These are phyloP conservation scores for Sarocladiaceae sp. DNA, from an alignment of 2,329 filamentous ascomycete species.

Conservation along the genomic window DNA sequence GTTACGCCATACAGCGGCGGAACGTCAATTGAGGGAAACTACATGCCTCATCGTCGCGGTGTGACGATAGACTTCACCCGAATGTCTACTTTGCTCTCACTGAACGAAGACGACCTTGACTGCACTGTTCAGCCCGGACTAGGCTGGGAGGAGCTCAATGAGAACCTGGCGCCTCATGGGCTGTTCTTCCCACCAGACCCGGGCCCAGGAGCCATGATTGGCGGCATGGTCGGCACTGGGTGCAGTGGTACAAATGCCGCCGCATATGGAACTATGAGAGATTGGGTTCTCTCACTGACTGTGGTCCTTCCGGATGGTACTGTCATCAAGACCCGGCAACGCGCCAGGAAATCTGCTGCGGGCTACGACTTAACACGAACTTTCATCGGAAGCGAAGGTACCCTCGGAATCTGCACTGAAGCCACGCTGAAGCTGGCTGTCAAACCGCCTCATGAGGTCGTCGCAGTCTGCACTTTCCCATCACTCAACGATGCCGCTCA, in stretches of 20 bases:
- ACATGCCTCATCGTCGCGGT: slow-evolving; percentile 66
- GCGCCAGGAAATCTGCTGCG: slow-evolving; percentile 73
- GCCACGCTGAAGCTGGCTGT: slow-evolving; percentile 72
- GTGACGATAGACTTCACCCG: slow-evolving; percentile 72
- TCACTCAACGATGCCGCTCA: slow-evolving; percentile 60
- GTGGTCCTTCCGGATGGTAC: slow-evolving; percentile 81
- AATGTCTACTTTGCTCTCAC: slow-evolving; percentile 66
- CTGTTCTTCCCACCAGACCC: slow-evolving; percentile 85
- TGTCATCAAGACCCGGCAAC: slow-evolving; percentile 72
- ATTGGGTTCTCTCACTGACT: slow-evolving; percentile 79
- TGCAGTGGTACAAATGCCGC: slow-evolving; percentile 75
- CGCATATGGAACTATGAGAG: slow-evolving; percentile 82
- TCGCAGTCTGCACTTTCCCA: slow-evolving; percentile 55
- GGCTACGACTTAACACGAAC: slow-evolving; percentile 79
- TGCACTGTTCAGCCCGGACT: slow-evolving; percentile 69
- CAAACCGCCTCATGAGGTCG: slow-evolving; percentile 63
- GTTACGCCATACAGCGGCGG: slow-evolving; percentile 74
- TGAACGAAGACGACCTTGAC: slow-evolving; percentile 66
- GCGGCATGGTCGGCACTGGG: slow-evolving; percentile 70
- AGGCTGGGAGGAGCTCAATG: slow-evolving; percentile 75
- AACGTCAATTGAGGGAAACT: slow-evolving; percentile 76
- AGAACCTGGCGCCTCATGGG: slow-evolving; percentile 60
- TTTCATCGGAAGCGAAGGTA: slow-evolving; percentile 81
- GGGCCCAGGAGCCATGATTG: slow-evolving; percentile 79
- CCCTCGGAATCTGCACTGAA: slow-evolving; percentile 74